Base-by-base conservation (phyloP, 805 yeast species). In the Ogataea trehalophila region DNA sequence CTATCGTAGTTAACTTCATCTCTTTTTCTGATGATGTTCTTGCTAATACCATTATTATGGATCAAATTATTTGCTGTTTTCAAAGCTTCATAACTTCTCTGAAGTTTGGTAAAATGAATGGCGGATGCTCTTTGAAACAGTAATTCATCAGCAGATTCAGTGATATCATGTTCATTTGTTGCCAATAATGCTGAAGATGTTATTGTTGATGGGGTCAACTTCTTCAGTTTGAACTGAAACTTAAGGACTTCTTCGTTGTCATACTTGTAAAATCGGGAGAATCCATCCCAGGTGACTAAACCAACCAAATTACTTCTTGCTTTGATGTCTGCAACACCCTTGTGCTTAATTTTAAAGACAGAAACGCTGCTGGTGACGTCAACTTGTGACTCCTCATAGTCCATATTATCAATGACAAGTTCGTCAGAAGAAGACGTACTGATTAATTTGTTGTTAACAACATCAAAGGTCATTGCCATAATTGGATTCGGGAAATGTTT, bases 401-500 rank as follows among this genome's bases (percentile, higher is more conserved):
- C 17, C 5, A 38, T 23, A 15, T 59, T 56, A 43, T 70, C 71
- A 7, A 69, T 47, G 3, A 60, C 54, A 1, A 79, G 41, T 41
- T 62, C 66, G 37, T 77, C 74, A n/a, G 72, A 64, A 0, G 83
- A 68, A 0, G 85, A 79, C 0, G 82, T 75, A 2, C 76, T 65
- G 3, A 76, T 48, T 0, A 80, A 46, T 4, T 45, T 50, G 4
- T 57, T 39, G 20, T 58, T 51, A 0, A 33, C 9, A 0, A 47
- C 26, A 50, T 71, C 73, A 45, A 60, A 57, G 2, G 56, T 59
- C 16, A 82, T 47, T 0, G 80, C 68, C 0, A 80, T 60, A 1
- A 81, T 67, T 1, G 88, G 87, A 59, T 76, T 75, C 0, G 87
- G 87, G 9, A 56, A 60, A 51, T 78, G 82, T 4, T 60, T 54